Conservation (phyloP, 805 yeast genomes). For the Metschnikowia baotianmanensis region DNA sequence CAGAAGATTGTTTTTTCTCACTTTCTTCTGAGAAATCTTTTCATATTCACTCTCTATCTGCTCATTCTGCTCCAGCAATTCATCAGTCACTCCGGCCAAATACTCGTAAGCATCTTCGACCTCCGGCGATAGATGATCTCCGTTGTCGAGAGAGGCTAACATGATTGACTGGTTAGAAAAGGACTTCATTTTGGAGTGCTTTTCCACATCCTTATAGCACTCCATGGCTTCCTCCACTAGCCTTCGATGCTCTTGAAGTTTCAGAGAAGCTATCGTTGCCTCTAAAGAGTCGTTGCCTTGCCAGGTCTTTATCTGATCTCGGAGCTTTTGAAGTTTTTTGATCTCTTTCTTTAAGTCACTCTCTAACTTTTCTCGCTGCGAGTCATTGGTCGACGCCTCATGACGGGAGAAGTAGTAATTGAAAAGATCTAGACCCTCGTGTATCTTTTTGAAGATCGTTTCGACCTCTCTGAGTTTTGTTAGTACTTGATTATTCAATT, state of each 20-base stretch:
- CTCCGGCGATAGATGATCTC: constrained; percentile 30
- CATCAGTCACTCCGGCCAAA: constrained; percentile 30
- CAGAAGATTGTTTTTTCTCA: constrained; percentile 35
- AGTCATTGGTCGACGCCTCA: constrained; percentile 37
- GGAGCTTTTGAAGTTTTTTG: constrained; percentile 43
- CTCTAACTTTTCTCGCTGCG: constrained; percentile 43
- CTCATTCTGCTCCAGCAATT: constrained; percentile 35
- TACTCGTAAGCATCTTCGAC: constrained; percentile 34
- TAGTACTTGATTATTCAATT: constrained; percentile 12
- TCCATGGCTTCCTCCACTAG: constrained; percentile 47
- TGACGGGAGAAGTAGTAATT: constrained; percentile 45
- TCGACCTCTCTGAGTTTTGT: constrained; percentile 35
- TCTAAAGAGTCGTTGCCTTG: constrained; percentile 31
- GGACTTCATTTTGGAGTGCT: constrained; percentile 41
- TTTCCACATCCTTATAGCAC: constrained; percentile 43
- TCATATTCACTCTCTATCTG: constrained; percentile 41
- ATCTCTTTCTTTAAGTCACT: constrained; percentile 45
- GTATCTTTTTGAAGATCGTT: constrained; percentile 43
- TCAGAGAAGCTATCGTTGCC: constrained; percentile 22
- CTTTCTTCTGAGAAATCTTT: constrained; percentile 36
- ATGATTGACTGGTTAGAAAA: constrained; percentile 46
- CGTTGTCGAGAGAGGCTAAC: constrained; percentile 34
- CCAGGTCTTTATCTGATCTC: constrained; percentile 47
- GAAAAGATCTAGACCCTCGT: constrained; percentile 45
- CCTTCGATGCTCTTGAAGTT: constrained; percentile 35